Evolutionary conservation across 2,329 filamentous ascomycete genomes (phyloP).

Genomic region (Fusarium ramigenum): DNA sequence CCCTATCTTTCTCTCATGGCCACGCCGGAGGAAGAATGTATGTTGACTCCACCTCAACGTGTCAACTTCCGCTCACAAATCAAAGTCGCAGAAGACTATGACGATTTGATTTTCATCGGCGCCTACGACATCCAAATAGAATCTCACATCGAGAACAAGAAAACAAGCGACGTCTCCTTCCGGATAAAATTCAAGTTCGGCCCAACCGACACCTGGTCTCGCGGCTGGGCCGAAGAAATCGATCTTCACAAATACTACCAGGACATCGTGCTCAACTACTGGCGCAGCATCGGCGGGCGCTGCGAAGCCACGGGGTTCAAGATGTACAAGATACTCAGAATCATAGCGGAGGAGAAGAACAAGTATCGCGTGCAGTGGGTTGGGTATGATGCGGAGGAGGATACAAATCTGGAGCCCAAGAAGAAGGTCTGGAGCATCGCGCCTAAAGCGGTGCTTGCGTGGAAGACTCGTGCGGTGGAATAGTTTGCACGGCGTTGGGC

Average conservation of each 20-base stretch:
- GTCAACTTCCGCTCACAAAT: neutral
- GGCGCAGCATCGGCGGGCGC: constrained; percentile 4
- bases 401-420: constrained; percentile 10
- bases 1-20: neutral
- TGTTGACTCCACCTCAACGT: neutral
- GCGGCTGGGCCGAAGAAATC: neutral
- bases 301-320: neutral
- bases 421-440: constrained; percentile 5
- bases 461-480: neutral
- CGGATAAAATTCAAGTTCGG: neutral
- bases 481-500: constrained; percentile 39
- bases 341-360: neutral
- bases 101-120: constrained; percentile 4
- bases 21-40: neutral
- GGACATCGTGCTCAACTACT: neutral
- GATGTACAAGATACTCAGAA: constrained; percentile 3
- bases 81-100: neutral
- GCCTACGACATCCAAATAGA: constrained; percentile 1
- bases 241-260: constrained; percentile 1
- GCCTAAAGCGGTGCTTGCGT: neutral
- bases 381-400: neutral
- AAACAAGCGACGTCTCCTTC: neutral
- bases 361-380: constrained; percentile 17
- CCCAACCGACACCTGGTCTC: neutral
- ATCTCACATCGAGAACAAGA: neutral